Evolutionary conservation across 306 rosid species (phyloP).

Genomic region (Aeschynomene evenia): DNA sequence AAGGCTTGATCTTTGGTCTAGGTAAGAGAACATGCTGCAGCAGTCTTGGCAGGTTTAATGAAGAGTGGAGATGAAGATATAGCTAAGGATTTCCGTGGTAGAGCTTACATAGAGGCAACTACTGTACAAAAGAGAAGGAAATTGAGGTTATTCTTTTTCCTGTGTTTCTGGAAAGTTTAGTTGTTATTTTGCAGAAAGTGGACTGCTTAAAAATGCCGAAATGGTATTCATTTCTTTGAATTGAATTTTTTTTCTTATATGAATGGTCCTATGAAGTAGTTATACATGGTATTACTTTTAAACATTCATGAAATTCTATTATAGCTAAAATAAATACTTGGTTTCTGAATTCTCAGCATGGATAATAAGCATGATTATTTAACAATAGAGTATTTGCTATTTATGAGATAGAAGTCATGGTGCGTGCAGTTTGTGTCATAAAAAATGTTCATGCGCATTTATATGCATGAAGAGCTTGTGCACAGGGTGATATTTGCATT

Average conservation of each 20-base stretch:
- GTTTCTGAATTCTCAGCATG: conserved; percentile 11
- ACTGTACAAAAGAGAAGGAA: conserved; percentile 66
- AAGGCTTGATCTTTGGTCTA: conserved; percentile 38
- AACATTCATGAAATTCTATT: conserved; percentile 7
- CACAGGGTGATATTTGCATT: neutral
- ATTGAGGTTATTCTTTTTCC: conserved; percentile 51
- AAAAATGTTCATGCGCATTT: conserved; percentile 1
- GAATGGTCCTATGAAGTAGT: conserved; percentile 8
- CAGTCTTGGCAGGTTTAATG: conserved; percentile 96
- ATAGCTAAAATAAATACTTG: neutral
- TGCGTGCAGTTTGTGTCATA: conserved; percentile 4
- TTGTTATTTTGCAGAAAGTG: conserved; percentile 8
- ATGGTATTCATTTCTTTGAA: conserved; percentile 17
- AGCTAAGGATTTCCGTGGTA: conserved; percentile 80
- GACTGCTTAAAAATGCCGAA: neutral
- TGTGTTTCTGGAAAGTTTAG: conserved; percentile 14
- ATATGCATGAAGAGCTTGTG: conserved; percentile 4
- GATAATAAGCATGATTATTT: neutral
- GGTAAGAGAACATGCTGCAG: conserved; percentile 98
- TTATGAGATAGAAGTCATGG: conserved; percentile 9
- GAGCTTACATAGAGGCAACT: conserved; percentile 71
- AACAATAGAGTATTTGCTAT: neutral
- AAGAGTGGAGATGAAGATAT: conserved; percentile 96
- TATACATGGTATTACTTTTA: neutral
- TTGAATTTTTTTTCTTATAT: conserved; percentile 1